Conservation (phyloP, 208 protist genomes). For the Naegleria gruberi region DNA sequence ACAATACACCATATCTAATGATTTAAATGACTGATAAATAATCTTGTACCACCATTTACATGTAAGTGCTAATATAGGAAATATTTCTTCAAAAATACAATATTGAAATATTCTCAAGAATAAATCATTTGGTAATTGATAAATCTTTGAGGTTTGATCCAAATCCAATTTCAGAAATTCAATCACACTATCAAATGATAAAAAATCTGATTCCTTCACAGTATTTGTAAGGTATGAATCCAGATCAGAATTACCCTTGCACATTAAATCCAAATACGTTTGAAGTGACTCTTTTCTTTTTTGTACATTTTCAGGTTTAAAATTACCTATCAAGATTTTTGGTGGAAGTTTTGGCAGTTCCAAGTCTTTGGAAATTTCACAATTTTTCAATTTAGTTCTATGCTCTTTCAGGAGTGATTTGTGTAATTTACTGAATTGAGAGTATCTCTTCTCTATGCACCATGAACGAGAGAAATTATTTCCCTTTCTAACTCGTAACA, state of each 20-base stretch:
- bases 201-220: background rate
- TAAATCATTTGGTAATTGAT: background rate
- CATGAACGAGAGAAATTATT: background rate
- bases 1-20: background rate
- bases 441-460: background rate
- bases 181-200: background rate
- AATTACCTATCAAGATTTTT: background rate
- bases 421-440: background rate
- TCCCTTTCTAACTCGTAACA: background rate
- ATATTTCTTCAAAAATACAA: conserved; percentile 6
- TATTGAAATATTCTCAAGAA: background rate
- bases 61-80: background rate
- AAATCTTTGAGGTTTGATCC: background rate
- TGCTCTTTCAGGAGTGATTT: background rate
- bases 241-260: background rate
- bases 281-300: background rate
- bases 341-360: background rate
- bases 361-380: background rate
- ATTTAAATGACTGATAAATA: background rate
- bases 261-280: background rate
- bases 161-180: background rate
- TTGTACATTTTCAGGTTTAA: background rate
- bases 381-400: background rate
- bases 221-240: background rate
- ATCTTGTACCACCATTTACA: background rate